phyloP scores from a whole-genome alignment of 1,284 basidiomycete species.

The Apiotrichum laibachii region DNA sequence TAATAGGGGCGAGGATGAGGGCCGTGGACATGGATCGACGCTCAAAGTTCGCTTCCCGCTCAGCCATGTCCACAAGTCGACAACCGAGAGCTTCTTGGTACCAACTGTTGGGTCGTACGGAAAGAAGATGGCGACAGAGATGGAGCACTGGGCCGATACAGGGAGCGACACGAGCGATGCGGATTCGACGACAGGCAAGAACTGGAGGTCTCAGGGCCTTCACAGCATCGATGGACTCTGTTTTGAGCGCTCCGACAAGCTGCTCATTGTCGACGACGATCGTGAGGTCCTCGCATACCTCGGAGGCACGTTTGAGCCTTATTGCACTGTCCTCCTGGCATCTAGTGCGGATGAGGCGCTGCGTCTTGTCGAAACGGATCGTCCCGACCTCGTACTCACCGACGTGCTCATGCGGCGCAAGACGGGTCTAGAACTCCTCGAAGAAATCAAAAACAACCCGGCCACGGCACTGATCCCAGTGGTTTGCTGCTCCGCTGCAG shows the following conservation, averaged over 20 bases:
- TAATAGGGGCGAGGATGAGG: too few species aligned
- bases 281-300: conserved; percentile 45
- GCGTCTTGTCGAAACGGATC: conserved; percentile 27
- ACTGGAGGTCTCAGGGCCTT: neutral
- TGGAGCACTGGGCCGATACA: too few species aligned
- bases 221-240: conserved; percentile 11
- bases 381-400: conserved; percentile 38
- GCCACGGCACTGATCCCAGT: conserved; percentile 29
- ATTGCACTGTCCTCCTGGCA: conserved; percentile 47
- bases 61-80: neutral
- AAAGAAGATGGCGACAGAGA: conserved; percentile 6
- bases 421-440: conserved; percentile 35
- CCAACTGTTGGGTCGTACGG: conserved; percentile 10
- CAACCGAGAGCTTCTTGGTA: too few species aligned
- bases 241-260: conserved; percentile 30
- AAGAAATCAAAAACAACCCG: conserved; percentile 23
- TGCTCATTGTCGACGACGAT: conserved; percentile 36
- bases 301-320: conserved; percentile 38
- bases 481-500: conserved; percentile 34
- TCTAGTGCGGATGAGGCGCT: conserved; percentile 48
- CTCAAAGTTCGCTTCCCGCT: conserved; percentile 24
- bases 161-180: neutral
- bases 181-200: neutral
- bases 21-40: conserved; percentile 10
- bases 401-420: conserved; percentile 50